A percentile compares a stretch with the other conserved stretches of the same genome.
These are phyloP conservation scores for Monosporozyma solicola DNA, from an alignment of 805 yeast genomes.

Conservation along the genomic window DNA sequence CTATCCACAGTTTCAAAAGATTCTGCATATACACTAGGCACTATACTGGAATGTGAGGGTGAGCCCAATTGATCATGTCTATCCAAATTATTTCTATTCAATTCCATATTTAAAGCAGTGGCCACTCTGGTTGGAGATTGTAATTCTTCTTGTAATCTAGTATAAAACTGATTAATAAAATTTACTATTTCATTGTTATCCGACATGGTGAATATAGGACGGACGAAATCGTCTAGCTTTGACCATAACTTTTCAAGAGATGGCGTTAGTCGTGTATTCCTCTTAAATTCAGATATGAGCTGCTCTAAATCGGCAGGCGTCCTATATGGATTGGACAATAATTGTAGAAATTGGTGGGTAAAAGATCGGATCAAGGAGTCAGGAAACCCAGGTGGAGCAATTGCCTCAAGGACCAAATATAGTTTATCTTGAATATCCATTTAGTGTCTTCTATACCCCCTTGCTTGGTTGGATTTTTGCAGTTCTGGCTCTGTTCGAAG, in stretches of 20 bases:
- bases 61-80: constrained; percentile 4
- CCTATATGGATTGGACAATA: constrained; percentile 13
- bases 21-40: constrained; percentile 27
- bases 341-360: constrained; percentile 11
- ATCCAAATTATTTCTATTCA: constrained; percentile 5
- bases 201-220: constrained; percentile 11
- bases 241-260: constrained; percentile 17
- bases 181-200: constrained; percentile 13
- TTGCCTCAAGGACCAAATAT: constrained; percentile 15
- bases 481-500: background rate
- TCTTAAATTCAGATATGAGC: constrained; percentile 13
- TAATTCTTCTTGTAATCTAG: constrained; percentile 9
- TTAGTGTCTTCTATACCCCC: background rate
- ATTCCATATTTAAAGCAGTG: background rate
- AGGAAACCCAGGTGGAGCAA: constrained; percentile 20
- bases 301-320: constrained; percentile 15
- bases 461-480: background rate
- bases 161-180: constrained; percentile 15
- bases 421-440: constrained; percentile 21
- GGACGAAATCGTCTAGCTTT: constrained; percentile 12
- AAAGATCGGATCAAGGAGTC: constrained; percentile 10
- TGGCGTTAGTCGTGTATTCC: constrained; percentile 8
- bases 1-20: constrained; percentile 34
- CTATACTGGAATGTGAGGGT: constrained; percentile 9
- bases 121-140: constrained; percentile 7